Evolutionary conservation across 2,329 filamentous ascomycete genomes (phyloP), one percentile per base, ranked within the genome.

Genomic region (Ascochyta pisi): DNA sequence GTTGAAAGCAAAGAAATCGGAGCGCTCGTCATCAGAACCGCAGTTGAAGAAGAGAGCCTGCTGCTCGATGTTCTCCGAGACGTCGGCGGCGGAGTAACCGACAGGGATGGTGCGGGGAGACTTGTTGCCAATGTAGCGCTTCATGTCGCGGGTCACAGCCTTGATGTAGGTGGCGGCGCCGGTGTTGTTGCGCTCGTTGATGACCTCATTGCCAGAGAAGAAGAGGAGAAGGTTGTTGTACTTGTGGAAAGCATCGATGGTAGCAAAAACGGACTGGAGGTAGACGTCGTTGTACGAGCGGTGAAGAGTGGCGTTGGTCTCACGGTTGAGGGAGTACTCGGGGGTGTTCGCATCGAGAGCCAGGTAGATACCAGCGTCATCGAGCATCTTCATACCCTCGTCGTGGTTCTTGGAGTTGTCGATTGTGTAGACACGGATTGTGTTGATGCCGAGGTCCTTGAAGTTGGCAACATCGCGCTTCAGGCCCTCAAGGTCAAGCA

Each of bases 11-110:
- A 92, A 94, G 81, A 94, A 94, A 76, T 96, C 92, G 64, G 88
- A 90, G 65, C 92, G 88, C 81, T 89, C 87, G 65, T 94, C 90
- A 35, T 94, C 90, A 49, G 86, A 81, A 60, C 93, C 93, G 74
- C 93, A 97, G 85, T 96, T 96, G 86, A 97, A 92, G 84, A 96
- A 97, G 47, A 88, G 73, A 34, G 92, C 92, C 71, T 92, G 91
- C 79, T 96, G 85, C 79, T 90, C 86, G 67, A 92, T 90, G 82
- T 96, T 96, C 74, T 87, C 83, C 48, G 89, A 83, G 45, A 96
- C 90, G 77, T 96, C 92, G 53, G 92, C 93, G 55, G 90, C 90
- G 3, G 89, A 92, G 81, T 93, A 93, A 44, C 90, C 90, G 50
- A 92, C 88, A 13, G 90, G 89, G 60, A 93, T 91, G 47, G 76